A percentile compares a stretch with the other conserved stretches of the same genome.
Evolutionary conservation across 2,329 filamentous ascomycete species (phyloP).

Genomic region (Colletotrichum sp.): DNA sequence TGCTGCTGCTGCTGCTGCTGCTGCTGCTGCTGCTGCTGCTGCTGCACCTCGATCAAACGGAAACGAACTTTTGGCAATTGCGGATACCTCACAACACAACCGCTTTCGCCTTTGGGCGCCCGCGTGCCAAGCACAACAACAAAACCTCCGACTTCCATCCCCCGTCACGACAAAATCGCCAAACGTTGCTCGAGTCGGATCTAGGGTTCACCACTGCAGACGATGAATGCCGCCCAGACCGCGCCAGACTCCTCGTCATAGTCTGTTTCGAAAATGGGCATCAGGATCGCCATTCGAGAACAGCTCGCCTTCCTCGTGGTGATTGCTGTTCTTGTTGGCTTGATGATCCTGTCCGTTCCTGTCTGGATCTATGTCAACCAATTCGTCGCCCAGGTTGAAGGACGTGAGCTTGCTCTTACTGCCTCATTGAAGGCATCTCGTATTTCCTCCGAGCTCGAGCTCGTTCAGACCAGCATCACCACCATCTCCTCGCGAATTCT

Average conservation of each 20-base stretch:
- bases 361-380: conserved; percentile 67
- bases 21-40: background rate
- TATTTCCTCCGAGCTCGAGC: conserved; percentile 77
- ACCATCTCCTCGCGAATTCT: conserved; percentile 73
- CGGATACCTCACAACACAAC: background rate
- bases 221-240: conserved; percentile 18
- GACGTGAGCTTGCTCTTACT: conserved; percentile 73
- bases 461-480: conserved; percentile 77
- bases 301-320: conserved; percentile 85
- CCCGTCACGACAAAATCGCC: background rate
- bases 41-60: background rate
- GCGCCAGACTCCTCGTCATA: conserved; percentile 14
- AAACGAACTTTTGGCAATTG: background rate
- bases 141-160: background rate
- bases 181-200: background rate
- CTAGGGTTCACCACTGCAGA: conserved; percentile 1
- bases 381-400: conserved; percentile 57
- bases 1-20: background rate
- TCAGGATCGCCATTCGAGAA: conserved; percentile 88
- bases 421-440: conserved; percentile 88
- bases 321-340: conserved; percentile 73
- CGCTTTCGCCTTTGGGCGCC: background rate
- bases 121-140: conserved; percentile 4
- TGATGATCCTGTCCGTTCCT: conserved; percentile 81
- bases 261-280: conserved; percentile 37